Conservation (phyloP, 371 early-diverging fungal species). For the Fennellomyces sp. region DNA sequence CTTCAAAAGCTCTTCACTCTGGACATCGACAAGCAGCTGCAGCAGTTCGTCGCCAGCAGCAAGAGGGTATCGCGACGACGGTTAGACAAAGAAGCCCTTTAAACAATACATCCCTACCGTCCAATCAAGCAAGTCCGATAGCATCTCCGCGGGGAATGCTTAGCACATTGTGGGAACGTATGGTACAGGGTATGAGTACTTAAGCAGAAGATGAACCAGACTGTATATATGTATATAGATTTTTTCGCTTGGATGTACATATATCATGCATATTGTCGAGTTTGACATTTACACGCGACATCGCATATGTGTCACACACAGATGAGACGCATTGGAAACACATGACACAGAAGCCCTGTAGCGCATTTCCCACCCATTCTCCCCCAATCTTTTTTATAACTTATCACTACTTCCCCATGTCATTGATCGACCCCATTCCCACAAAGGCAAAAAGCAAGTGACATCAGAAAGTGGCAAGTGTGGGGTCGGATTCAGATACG, state of each 20-base stretch:
- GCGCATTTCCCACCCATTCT: neutral
- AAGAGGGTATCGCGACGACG: no score
- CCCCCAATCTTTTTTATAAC: no score
- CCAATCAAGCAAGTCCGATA: no score
- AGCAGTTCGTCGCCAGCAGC: conserved; percentile 1
- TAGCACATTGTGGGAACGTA: conserved; percentile 10
- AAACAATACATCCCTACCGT: no score
- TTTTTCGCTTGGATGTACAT: neutral
- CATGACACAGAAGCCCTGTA: no score
- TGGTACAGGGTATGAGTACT: neutral
- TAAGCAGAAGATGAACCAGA: neutral
- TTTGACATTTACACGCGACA: neutral
- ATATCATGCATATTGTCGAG: neutral
- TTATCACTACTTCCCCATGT: neutral
- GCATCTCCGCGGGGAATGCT: neutral
- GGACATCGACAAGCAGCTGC: neutral
- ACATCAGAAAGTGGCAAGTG: neutral
- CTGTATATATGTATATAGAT: no score
- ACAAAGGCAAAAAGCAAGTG: neutral
- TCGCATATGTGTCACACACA: neutral
- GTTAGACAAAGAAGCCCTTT: no score
- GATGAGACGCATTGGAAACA: no score
- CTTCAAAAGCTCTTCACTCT: neutral
- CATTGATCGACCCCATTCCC: neutral
- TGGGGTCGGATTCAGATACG: neutral